Conservation (phyloP, 805 yeast species). For the Yarrowia bubula region DNA sequence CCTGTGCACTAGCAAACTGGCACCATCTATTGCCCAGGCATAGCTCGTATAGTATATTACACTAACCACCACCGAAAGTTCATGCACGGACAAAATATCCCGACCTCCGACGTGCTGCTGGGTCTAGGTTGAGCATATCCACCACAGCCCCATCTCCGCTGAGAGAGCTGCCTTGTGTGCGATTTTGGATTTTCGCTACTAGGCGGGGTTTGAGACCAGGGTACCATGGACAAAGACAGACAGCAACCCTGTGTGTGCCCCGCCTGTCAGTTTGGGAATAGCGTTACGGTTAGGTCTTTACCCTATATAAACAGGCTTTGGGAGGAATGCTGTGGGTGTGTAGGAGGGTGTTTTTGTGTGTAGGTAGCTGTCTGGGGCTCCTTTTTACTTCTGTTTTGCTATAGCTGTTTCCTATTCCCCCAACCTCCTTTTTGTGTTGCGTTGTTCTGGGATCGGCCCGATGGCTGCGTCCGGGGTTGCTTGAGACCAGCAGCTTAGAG, state of each 20-base stretch:
- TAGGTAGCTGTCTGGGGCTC: no score
- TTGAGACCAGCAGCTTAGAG: background rate
- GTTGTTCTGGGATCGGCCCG: no score
- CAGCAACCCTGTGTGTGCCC: constrained; percentile 16
- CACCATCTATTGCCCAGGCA: no score
- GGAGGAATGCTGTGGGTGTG: background rate
- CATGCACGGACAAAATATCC: constrained; percentile 5
- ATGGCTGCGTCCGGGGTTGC: background rate
- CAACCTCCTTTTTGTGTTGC: no score
- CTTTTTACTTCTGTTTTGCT: no score
- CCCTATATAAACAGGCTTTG: constrained; percentile 2
- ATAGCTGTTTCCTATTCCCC: no score
- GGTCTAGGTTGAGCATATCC: background rate
- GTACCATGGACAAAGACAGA: constrained; percentile 14
- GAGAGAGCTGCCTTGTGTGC: background rate
- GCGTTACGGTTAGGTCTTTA: constrained; percentile 4
- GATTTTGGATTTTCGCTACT: background rate
- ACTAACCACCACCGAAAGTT: no score
- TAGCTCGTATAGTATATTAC: constrained; percentile 2
- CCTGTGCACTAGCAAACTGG: no score
- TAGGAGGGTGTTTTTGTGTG: background rate
- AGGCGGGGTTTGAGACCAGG: constrained; percentile 26
- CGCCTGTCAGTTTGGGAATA: background rate
- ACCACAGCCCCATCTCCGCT: constrained; percentile 1
- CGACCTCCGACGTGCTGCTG: constrained; percentile 1